These are phyloP conservation scores for Ambrosiella beaveri DNA, from an alignment of 2,329 filamentous ascomycete species.

Conservation along the genomic window DNA sequence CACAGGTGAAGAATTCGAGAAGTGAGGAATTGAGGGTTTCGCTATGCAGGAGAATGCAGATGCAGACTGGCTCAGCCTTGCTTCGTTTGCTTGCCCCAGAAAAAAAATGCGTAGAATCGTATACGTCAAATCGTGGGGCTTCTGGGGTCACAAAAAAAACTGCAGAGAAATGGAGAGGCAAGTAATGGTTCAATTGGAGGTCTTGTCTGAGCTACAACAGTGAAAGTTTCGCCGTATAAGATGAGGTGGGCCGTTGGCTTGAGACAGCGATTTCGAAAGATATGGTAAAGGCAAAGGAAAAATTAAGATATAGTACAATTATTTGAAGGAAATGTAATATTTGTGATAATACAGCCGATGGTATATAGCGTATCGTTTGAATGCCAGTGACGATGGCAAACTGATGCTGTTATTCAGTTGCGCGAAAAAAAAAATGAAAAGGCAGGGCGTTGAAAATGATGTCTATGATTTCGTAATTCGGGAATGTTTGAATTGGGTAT, in stretches of 20 bases:
- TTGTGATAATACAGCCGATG: not conserved
- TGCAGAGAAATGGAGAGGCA: not conserved
- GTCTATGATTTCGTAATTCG: not conserved
- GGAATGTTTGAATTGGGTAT: not conserved
- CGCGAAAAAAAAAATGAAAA: not conserved
- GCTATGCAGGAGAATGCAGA: slow-evolving; percentile 1
- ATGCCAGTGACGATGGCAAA: not conserved
- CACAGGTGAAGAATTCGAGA: not conserved
- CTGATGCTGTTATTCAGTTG: not conserved
- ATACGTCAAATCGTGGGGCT: not conserved
- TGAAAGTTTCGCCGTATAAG: not conserved
- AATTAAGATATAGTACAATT: not conserved
- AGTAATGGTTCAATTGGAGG: not conserved
- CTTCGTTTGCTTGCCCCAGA: not conserved
- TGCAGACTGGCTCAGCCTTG: not conserved
- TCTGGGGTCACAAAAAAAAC: not conserved
- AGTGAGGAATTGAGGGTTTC: not conserved
- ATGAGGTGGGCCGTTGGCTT: not conserved
- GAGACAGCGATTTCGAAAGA: not conserved
- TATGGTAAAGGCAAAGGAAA: not conserved
- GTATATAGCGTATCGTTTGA: not conserved
- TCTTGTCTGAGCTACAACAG: not conserved
- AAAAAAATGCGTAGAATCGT: not conserved
- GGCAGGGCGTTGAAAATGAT: not conserved
- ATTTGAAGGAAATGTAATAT: not conserved